Evolutionary conservation across 2,329 filamentous ascomycete species (phyloP), one percentile per base, ranked within the genome.

Genomic region (Colletotrichum paranaense): DNA sequence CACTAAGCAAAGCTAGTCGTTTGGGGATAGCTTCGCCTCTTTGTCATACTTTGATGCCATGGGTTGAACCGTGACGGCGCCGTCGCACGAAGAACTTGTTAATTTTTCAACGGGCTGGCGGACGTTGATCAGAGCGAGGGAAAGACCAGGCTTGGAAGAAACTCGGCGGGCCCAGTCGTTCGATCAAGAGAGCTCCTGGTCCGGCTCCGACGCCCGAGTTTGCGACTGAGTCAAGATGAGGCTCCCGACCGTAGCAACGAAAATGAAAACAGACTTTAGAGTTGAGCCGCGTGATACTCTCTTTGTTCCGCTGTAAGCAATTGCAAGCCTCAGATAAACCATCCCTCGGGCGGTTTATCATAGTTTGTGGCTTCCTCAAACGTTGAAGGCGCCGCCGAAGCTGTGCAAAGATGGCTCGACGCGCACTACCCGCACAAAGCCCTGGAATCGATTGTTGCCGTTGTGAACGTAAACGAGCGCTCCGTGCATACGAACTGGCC

Each of bases 171-270:
- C 70, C 53, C 42, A 64, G 49, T 35, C 26, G 59, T 46, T 59
- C 59, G 16, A 68, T 38, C 55, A 57, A 58, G n/a, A 42, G 38
- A 53, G 32, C 38, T 53, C 19, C 14, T 22, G 30, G 57, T 32
- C 59, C 65, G 53, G 69, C 46, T 60, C 55, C 59, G 60, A 73
- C 49, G 60, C 65, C 53, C 22, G 35, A 22, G 22, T 16, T 42
- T 16, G 32, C 49, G 49, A 55, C 59, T 56, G 66, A 59, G 58
- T 64, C 55, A 70, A 65, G 60, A 56, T 70, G 70, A 64, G 70
- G 70, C 70, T 73, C 70, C 55, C 62, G 65, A 24, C 67, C 55
- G 55, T 73, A 30, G 70, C 70, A 70, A 73, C 70, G 67, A 55
- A 8, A 42, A 38, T 22, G 7, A 60, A 68, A 68, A 68, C 57